Conservation (phyloP, 768 basidiomycete species). For the Rhodosporidiobolus odoratus region DNA sequence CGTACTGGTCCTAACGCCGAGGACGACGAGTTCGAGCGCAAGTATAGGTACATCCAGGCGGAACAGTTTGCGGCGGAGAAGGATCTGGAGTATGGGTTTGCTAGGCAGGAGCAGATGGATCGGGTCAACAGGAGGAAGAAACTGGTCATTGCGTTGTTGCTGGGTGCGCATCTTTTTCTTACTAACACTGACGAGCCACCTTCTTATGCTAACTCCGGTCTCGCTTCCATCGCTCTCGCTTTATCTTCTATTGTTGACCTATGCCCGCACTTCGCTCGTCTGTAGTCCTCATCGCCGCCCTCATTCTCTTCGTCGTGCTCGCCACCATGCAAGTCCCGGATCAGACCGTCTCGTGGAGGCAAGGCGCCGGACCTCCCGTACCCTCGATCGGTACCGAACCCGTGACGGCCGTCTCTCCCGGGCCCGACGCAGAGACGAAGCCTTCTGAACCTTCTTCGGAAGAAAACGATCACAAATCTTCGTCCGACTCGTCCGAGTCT, state of each 20-base stretch:
- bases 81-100: slow-evolving; percentile 32
- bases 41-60: slow-evolving; percentile 1
- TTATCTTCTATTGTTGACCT: neutral
- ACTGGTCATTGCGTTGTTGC: slow-evolving; percentile 18
- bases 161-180: slow-evolving; percentile 1
- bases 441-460: too few relatives aligned
- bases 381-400: neutral
- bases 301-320: slow-evolving; percentile 32
- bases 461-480: neutral
- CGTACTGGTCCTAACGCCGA: neutral
- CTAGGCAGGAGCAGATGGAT: slow-evolving; percentile 8
- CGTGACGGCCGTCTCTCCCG: neutral
- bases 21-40: slow-evolving; percentile 4
- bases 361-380: neutral
- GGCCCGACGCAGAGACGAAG: neutral
- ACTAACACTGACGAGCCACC: too few relatives aligned
- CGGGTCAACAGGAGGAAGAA: slow-evolving; percentile 22
- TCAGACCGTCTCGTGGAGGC: neutral
- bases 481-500: neutral
- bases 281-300: slow-evolving; percentile 29
- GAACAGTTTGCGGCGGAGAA: slow-evolving; percentile 22
- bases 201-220: neutral
- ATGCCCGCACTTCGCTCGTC: too few relatives aligned
- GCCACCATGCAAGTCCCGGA: slow-evolving; percentile 19
- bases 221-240: neutral